These are phyloP conservation scores for Gossypium longicalyx DNA, from an alignment of 345 rosid species.

Conservation along the genomic window DNA sequence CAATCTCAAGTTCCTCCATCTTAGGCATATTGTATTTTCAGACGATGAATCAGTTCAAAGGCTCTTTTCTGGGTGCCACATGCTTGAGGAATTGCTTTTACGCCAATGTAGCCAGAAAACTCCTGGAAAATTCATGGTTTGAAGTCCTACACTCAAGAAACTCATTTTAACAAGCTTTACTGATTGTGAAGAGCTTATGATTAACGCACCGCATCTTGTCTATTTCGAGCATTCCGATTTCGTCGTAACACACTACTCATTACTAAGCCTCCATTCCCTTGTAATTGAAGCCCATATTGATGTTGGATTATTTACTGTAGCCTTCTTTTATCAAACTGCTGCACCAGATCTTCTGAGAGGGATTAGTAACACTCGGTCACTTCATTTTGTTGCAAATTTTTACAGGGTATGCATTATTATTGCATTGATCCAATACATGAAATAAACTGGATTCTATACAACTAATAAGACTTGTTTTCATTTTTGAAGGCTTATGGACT, in stretches of 20 bases:
- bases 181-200: not conserved
- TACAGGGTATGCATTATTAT: not conserved
- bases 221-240: not conserved
- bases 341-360: not conserved
- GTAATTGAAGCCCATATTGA: not conserved
- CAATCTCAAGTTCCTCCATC: not conserved
- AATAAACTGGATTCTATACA: no score
- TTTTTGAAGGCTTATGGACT: not conserved
- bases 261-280: not conserved
- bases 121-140: not conserved
- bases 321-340: not conserved
- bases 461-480: not conserved
- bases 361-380: not conserved
- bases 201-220: not conserved
- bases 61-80: not conserved
- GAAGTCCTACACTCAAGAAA: not conserved
- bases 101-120: not conserved
- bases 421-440: no score
- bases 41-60: not conserved
- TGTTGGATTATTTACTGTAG: not conserved
- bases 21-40: not conserved
- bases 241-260: not conserved
- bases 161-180: not conserved
- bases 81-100: not conserved
- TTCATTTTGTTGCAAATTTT: not conserved